phyloP scores from a whole-genome alignment of 2,329 filamentous ascomycete genomes.

The Phialophora chinensis region DNA sequence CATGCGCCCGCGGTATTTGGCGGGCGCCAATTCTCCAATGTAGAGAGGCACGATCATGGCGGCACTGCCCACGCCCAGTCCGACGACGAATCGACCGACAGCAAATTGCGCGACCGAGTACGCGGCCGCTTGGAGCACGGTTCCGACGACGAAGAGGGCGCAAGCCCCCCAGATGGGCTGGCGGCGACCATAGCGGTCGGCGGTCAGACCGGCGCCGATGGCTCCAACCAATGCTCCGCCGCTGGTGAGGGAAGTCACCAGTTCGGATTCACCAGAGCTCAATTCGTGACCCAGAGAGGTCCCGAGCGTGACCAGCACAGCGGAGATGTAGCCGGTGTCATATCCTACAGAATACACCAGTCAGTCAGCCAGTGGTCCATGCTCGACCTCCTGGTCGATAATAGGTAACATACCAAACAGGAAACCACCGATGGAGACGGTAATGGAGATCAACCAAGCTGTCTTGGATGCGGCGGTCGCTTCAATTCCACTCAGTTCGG shows the following conservation, averaged over 20 bases:
- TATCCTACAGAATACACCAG: slow-evolving; percentile 48
- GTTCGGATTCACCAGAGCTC: slow-evolving; percentile 60
- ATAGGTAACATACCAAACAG: slow-evolving; percentile 53
- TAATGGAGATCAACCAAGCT: slow-evolving; percentile 62
- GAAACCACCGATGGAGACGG: slow-evolving; percentile 64
- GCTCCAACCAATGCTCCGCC: slow-evolving; percentile 63
- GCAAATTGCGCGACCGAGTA: slow-evolving; percentile 53
- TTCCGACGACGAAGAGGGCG: slow-evolving; percentile 51
- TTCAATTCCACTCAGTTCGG: slow-evolving; percentile 43
- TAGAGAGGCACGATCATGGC: slow-evolving; percentile 65
- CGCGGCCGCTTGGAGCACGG: slow-evolving; percentile 51
- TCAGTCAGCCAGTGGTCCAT: neutral
- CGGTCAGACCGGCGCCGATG: slow-evolving; percentile 60
- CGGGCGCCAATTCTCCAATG: slow-evolving; percentile 57
- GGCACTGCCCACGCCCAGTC: slow-evolving; percentile 54
- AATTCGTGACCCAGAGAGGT: slow-evolving; percentile 49
- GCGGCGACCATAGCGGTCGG: slow-evolving; percentile 57
- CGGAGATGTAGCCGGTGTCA: slow-evolving; percentile 68
- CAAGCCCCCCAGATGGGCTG: slow-evolving; percentile 55
- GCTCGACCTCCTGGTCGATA: neutral
- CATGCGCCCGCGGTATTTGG: slow-evolving; percentile 57
- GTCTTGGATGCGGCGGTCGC: slow-evolving; percentile 52
- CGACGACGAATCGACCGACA: slow-evolving; percentile 53
- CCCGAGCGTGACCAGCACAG: slow-evolving; percentile 63
- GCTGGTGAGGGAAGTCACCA: slow-evolving; percentile 64